Evolutionary conservation across 257 asterid species (phyloP).

Genomic region (Leptodermis oblonga): DNA sequence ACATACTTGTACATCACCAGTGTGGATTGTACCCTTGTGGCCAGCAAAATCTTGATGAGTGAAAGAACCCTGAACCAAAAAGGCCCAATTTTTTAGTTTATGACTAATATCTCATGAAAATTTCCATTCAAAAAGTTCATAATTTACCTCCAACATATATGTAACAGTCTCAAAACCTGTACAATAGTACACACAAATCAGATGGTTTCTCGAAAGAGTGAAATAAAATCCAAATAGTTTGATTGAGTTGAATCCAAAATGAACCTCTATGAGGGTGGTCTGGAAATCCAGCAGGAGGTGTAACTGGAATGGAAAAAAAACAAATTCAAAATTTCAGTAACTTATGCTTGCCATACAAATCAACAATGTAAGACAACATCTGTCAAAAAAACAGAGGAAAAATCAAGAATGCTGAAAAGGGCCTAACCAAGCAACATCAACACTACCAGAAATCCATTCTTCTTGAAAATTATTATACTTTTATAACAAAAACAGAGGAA

Average conservation of each 20-base stretch:
- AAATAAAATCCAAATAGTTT: neutral
- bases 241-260: neutral
- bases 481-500: no score
- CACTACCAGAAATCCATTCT: no score
- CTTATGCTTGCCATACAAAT: neutral
- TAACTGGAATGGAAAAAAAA: constrained; percentile 41
- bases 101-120: neutral
- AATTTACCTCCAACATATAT: constrained; percentile 60
- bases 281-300: constrained; percentile 96
- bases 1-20: constrained; percentile 89
- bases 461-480: no score
- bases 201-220: neutral
- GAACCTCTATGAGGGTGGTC: constrained; percentile 99
- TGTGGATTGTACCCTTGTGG: constrained; percentile 71
- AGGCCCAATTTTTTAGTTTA: constrained; percentile 3
- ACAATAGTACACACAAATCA: constrained; percentile 7
- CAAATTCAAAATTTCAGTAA: neutral
- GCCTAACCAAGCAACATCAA: neutral
- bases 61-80: constrained; percentile 59
- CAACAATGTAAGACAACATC: neutral
- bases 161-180: constrained; percentile 97
- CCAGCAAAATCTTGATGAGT: constrained; percentile 95
- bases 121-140: neutral
- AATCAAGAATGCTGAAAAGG: constrained; percentile 2
- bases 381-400: neutral